Evolutionary conservation across 345 rosid genomes (phyloP), one percentile per base, ranked within the genome.

Genomic region (Eucalyptus caleyi): DNA sequence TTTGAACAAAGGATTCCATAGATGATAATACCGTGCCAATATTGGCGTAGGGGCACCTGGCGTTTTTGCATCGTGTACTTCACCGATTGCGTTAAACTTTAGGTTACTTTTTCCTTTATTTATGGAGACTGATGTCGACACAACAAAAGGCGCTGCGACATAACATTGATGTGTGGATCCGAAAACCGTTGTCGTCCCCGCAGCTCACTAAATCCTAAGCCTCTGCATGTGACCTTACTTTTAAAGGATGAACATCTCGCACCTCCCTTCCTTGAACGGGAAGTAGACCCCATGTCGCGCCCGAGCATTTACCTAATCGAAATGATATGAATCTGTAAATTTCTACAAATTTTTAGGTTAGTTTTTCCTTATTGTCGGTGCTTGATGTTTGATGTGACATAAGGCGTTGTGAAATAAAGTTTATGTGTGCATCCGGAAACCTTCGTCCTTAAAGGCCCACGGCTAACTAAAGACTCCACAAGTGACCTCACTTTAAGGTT

Each of bases 391-490:
- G 23, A 19, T 53, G 9, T 0, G 13, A 59, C 30, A 10, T 24
- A 11, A 56, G 30, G 62, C 1, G 5, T 2, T 9, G 6, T 30
- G 9, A 56, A 2, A 56, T 56, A 6, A 10, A 6, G 3, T 30
- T 13, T 30, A 62, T 62, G 9, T 62, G 7, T 62, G 34, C 4
- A 13, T 5, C 9, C 0, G 0, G 7, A 62, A 27, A 62, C 18
- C 0, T 62, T 13, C 1, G 9, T 6, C 69, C 4, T 30, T 13
- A 9, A 62, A 62, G 69, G 69, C 1, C 34, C 16, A 62, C 1
- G 1, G 3, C 18, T 3, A 4, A 27, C 16, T 62, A 27, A 62
- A 13, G 18, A 6, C 1, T 6, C 2, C 5, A 1, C 18, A 14
- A 6, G 19, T 6, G 34, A 5, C 37, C 72, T 62, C 19, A 0